phyloP scores from a whole-genome alignment of 192 early-diverging fungal species.

The Pilaira anomala region DNA sequence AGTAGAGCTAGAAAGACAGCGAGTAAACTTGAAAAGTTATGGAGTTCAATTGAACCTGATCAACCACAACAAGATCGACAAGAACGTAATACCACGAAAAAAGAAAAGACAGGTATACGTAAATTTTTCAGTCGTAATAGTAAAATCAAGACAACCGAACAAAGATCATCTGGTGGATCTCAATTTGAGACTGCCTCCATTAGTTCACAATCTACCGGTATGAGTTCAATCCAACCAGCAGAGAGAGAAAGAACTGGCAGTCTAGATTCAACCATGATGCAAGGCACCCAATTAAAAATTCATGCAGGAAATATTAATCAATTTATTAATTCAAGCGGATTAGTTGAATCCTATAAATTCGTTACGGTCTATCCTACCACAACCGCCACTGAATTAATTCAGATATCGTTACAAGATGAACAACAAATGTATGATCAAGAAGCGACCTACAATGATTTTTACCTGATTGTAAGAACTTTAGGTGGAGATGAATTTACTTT shows the following conservation, averaged over 20 bases:
- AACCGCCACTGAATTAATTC: conserved; percentile 41
- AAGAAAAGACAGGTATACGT: conserved; percentile 28
- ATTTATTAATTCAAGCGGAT: conserved; percentile 1
- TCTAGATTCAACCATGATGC: conserved; percentile 10
- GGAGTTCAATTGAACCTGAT: conserved; percentile 8
- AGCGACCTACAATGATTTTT: conserved; percentile 33
- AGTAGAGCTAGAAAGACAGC: conserved; percentile 12
- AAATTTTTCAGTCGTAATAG: conserved; percentile 32
- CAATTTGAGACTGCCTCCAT: conserved; percentile 26
- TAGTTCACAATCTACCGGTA: conserved; percentile 32
- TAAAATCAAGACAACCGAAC: conserved; percentile 13
- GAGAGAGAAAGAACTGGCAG: conserved; percentile 20
- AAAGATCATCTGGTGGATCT: neutral
- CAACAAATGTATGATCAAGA: conserved; percentile 18
- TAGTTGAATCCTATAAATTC: conserved; percentile 42
- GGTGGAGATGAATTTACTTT: conserved; percentile 51
- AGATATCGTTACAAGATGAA: conserved; percentile 41
- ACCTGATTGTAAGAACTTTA: conserved; percentile 43
- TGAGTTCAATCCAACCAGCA: conserved; percentile 4
- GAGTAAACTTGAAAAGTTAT: conserved; percentile 25
- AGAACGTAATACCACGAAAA: neutral
- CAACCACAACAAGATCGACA: neutral
- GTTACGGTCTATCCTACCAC: conserved; percentile 39
- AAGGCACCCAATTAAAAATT: conserved; percentile 33
- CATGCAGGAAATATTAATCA: conserved; percentile 45